These are phyloP conservation scores for Aquilaria malaccensis DNA, from an alignment of 345 rosid species.

Conservation along the genomic window DNA sequence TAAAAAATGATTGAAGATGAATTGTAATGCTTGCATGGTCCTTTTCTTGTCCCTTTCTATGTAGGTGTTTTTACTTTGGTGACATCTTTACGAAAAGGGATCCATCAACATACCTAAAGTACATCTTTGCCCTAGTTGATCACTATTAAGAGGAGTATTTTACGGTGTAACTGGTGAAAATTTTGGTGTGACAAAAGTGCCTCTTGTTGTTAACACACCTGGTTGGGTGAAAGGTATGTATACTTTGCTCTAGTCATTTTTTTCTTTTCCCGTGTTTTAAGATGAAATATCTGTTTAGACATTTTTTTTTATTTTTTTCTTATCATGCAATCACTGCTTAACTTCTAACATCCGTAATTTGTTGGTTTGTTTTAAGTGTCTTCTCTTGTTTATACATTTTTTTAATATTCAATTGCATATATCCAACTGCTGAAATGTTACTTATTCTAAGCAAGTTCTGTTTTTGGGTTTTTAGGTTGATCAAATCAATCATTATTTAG, in stretches of 20 bases:
- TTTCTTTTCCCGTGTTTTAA: not conserved
- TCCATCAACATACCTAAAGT: conserved; percentile 65
- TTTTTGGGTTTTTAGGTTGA: too few species aligned
- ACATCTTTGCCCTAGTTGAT: conserved; percentile 44
- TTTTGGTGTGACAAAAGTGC: conserved; percentile 39
- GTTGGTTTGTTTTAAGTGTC: not conserved
- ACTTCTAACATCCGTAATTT: not conserved
- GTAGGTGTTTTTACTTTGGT: conserved; percentile 81
- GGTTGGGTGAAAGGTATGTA: conserved; percentile 96
- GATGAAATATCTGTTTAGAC: not conserved
- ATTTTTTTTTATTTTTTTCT: not conserved
- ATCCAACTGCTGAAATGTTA: too few species aligned
- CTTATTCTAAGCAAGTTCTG: too few species aligned
- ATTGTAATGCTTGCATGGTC: too few species aligned
- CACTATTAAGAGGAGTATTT: conserved; percentile 47
- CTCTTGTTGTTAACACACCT: conserved; percentile 82
- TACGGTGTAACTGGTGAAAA: conserved; percentile 25
- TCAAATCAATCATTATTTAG: too few species aligned
- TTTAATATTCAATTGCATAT: too few species aligned
- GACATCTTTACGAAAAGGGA: conserved; percentile 84
- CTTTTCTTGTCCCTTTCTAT: too few species aligned
- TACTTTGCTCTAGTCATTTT: conserved; percentile 6
- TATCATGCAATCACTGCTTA: not conserved
- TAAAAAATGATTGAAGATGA: not conserved
- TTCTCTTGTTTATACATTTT: too few species aligned